Base-by-base conservation (phyloP, 768 basidiomycete species). In the Leucosporidium yakuticum region DNA sequence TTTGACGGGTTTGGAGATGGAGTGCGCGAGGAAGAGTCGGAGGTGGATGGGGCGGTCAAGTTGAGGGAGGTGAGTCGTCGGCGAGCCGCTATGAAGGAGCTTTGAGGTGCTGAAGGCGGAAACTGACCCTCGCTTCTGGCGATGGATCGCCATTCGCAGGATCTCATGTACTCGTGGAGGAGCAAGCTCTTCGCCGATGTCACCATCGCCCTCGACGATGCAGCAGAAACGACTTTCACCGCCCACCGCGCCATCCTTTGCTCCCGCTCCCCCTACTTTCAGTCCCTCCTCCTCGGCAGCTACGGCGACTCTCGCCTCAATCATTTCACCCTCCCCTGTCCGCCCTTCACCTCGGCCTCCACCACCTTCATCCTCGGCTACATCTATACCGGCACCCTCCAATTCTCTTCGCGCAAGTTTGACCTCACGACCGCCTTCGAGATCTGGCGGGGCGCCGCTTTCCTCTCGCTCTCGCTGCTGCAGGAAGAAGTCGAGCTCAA, bases 151-250 rank as follows among this genome's bases (percentile, higher is more conserved):
- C 9, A 23, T 25, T 32, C 20, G 23, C 65, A 78, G 79, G 95
- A 97, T 76, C 83, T 96, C 34, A 89, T 94, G 29, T 96, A 88
- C 81, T 95, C 93, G 91, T 97, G 94, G 95, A 82, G 95, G 39
- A 90, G 89, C 19, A 86, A 92, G 59, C 85, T 98, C 23, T 98
- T 93, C 77, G 90, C 91, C 3, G 95, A 98, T 78, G 85, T 95
- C 29, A 85, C 88, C 62, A 87, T 98, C 63, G 83, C 87, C 0
- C 73, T 86, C 84, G 65, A 69, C 8, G 68, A 70, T 55, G 70
- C 70, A 56, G 27, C 73, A 62, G 60, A 74, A 62, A 49, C 63
- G 63, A 57, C 70, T 1, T 98, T 98, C 79, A 87, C 91, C 0
- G 87, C 90, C 7, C 96, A 99, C 77, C 86, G 91, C 25, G 97